Base-by-base conservation (phyloP, 371 early-diverging fungal genomes). In the Lichtheimia ornata region DNA sequence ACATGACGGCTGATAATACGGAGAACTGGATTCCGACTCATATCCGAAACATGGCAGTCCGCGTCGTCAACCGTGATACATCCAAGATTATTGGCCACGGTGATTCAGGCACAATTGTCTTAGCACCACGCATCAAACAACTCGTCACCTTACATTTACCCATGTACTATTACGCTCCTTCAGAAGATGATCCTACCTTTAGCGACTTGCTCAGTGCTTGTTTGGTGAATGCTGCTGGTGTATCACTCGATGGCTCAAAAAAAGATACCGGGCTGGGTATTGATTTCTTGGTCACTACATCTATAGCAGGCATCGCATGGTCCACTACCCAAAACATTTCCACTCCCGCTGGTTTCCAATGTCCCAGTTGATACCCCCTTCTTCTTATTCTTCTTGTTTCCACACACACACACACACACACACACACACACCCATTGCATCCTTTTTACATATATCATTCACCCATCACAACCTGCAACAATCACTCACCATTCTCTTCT, bases 291-390 rank as follows among this genome's bases (percentile, higher is more conserved):
- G 59, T 74, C 2, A 65, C 71, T 2, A 62, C 64, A 50, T 55
- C 65, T 22, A 73, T 78, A 40, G 44, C 62, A 42, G 79, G 79
- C 14, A 67, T 78, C 50, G 72, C 63, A 11, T 75, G 79, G 79
- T 42, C 70, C 24, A 58, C 61, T 13, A 64, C 64, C 14, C 58
- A 40, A 24, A 42, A 61, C 17, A 60, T 73, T 40, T 55, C 59
- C 28, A 63, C 60, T 22, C 59, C 62, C 9, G 40, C 40, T 44
- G 56, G 64, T n/a, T 62, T 62, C 27, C 9, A 27, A 18, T 62
- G 62, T 40, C 62, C 62, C 18, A 35, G 1, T 35, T 35, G 47
- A 47, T 47, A 47, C 47, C 47, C 47, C 47, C 17, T 11, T 35
- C 2, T 11, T 35, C 35, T 11, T 11, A 9, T 22, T 22, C 22